Percentiles rank a stretch among this genome's conserved stretches.
These are phyloP conservation scores for Lipomyces orientalis DNA, from an alignment of 805 yeast genomes.

Conservation along the genomic window DNA sequence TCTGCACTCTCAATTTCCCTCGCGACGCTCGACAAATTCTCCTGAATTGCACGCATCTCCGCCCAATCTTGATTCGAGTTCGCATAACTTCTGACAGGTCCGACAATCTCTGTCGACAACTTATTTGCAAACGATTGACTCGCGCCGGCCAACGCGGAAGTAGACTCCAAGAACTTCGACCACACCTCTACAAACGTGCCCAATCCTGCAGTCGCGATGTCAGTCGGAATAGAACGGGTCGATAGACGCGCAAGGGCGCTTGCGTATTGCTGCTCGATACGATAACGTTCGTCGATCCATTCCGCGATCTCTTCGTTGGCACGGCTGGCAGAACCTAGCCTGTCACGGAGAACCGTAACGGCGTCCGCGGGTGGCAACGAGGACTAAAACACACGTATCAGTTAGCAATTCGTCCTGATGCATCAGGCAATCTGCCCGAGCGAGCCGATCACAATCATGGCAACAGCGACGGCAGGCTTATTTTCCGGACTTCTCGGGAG, in stretches of 20 bases:
- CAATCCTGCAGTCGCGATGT: slow-evolving; percentile 37
- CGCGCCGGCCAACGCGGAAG: slow-evolving; percentile 44
- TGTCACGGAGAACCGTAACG: slow-evolving; percentile 61
- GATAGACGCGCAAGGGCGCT: slow-evolving; percentile 53
- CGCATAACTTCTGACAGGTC: slow-evolving; percentile 52
- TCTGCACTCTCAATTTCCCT: slow-evolving; percentile 51
- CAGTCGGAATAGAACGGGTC: slow-evolving; percentile 38
- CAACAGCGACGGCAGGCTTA: background rate
- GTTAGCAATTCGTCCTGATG: background rate
- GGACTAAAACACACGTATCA: slow-evolving; percentile 38
- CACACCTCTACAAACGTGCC: slow-evolving; percentile 43
- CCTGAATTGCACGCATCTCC: slow-evolving; percentile 57
- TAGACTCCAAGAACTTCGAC: slow-evolving; percentile 39
- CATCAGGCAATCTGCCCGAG: background rate
- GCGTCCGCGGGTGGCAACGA: slow-evolving; percentile 63
- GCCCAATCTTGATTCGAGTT: slow-evolving; percentile 61
- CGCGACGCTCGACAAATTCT: slow-evolving; percentile 54
- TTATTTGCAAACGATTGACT: slow-evolving; percentile 45
- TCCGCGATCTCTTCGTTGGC: slow-evolving; percentile 66
- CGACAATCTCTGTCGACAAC: slow-evolving; percentile 48
- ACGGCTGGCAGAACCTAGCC: slow-evolving; percentile 60
- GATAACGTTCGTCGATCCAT: slow-evolving; percentile 62
- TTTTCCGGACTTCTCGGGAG: background rate
- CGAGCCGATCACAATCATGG: background rate
- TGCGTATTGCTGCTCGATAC: slow-evolving; percentile 55